Evolutionary conservation across 108 stramenopile species (phyloP), one percentile per base, ranked within the genome.

Genomic region (Pseudonitzschia delicatissima): DNA sequence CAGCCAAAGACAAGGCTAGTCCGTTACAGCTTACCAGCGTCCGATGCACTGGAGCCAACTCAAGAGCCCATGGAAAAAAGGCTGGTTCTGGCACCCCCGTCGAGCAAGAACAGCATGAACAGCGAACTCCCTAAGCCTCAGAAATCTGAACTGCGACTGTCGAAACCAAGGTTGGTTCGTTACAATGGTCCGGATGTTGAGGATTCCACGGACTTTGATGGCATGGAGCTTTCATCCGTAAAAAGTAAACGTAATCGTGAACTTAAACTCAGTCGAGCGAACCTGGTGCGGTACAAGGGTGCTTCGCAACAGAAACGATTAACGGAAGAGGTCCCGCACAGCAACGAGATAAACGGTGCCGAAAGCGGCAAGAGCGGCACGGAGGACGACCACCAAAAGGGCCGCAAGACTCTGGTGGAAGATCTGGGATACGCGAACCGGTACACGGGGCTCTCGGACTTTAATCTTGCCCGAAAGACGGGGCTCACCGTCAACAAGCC

Each of bases 401-500:
- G 27, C 32, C 53, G 53, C 5, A 55, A 33, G 32, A 33, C 53
- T 3, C 32, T 55, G 2, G 12, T 29, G 32, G 32, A n/a, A 23
- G 53, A 55, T 27, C n/a, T 55, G 15, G 31, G 17, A 3, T 55
- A 55, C 32, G 29, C 53, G 29, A 33, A 55, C n/a, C 29, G 32
- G 17, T 55, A 55, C 32, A 33, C 32, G 11, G 53, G 32, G 4
- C 60, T 26, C 18, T 39, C 60, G 26, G 60, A 61, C 0, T 37
- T 28, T 37, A 61, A 35, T 21, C 28, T 61, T 11, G 60, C 60
- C 18, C 32, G 21, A 0, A 61, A 61, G 39, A 61, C 60, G 21
- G 60, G 60, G n/a, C 60, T 61, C n/a, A 23, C 36, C 9, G 60
- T 61, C 37, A 61, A 61, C 32, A 61, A 37, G 12, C 60, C 60